Percentiles rank a stretch among this genome's conserved stretches.
phyloP scores from a whole-genome alignment of 805 yeast genomes.

The Kuraishia piskuri region DNA sequence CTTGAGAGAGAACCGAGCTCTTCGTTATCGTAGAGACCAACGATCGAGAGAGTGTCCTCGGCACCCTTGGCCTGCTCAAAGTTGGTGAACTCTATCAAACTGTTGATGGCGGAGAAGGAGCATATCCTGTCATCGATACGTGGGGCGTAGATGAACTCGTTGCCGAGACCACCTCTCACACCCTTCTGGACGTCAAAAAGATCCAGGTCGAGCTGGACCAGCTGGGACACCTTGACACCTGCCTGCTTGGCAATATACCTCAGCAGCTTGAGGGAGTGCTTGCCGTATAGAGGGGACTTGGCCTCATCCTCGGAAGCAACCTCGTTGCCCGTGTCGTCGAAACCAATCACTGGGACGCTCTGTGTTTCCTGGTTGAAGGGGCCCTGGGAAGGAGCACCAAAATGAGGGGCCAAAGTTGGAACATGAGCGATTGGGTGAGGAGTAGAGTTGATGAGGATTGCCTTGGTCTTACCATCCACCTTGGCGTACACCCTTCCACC shows the following conservation, averaged over 20 bases:
- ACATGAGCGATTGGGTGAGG: slow-evolving; percentile 72
- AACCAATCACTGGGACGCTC: slow-evolving; percentile 74
- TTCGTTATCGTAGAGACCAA: slow-evolving; percentile 69
- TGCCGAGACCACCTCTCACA: slow-evolving; percentile 63
- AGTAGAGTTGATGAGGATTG: slow-evolving; percentile 42
- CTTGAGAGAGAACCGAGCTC: slow-evolving; percentile 77
- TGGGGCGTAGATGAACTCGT: slow-evolving; percentile 75
- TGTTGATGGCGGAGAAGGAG: slow-evolving; percentile 61
- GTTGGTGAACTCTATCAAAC: slow-evolving; percentile 38
- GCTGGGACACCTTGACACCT: slow-evolving; percentile 47
- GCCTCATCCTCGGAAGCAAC: slow-evolving; percentile 53
- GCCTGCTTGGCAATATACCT: slow-evolving; percentile 62
- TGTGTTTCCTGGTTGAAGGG: slow-evolving; percentile 74
- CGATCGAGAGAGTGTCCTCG: slow-evolving; percentile 39
- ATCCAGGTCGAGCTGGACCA: slow-evolving; percentile 68
- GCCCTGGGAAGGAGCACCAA: slow-evolving; percentile 59
- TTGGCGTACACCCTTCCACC: slow-evolving; percentile 69
- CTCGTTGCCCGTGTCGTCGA: slow-evolving; percentile 25
- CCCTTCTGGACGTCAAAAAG: slow-evolving; percentile 79
- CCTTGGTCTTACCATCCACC: slow-evolving; percentile 17
- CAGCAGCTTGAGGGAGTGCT: slow-evolving; percentile 59
- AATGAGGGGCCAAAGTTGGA: slow-evolving; percentile 83
- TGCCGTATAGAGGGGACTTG: slow-evolving; percentile 55
- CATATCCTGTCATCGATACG: slow-evolving; percentile 82
- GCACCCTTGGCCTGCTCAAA: slow-evolving; percentile 12